Evolutionary conservation across 148 eudicot genomes (phyloP).

Genomic region (Chenopodium quinoa): DNA sequence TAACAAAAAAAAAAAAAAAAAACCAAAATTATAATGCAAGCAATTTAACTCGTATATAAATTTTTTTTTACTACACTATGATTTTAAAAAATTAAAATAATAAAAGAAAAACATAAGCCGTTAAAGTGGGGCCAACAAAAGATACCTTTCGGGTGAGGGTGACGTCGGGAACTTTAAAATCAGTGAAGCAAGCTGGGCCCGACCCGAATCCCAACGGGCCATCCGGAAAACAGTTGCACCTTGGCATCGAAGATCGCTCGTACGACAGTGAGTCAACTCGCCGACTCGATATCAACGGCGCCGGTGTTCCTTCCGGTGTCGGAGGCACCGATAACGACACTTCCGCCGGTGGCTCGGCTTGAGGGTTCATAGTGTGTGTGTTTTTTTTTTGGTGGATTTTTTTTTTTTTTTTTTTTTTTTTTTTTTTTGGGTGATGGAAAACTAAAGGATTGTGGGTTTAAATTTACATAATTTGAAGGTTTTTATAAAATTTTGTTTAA

Average conservation of each 20-base stretch:
- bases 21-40: background rate
- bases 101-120: background rate
- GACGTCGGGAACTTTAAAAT: slow-evolving; percentile 58
- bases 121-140: background rate
- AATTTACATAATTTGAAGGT: slow-evolving; percentile 41
- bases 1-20: no score
- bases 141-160: slow-evolving; percentile 97
- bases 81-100: no score
- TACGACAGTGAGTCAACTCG: slow-evolving; percentile 74
- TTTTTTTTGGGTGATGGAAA: slow-evolving; percentile 23
- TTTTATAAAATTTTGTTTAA: slow-evolving; percentile 41
- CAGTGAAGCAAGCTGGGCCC: slow-evolving; percentile 67
- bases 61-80: no score
- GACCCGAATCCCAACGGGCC: slow-evolving; percentile 41
- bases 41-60: background rate
- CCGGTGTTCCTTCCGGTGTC: slow-evolving; percentile 67
- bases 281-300: slow-evolving; percentile 49
- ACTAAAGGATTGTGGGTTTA: background rate
- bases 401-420: slow-evolving; percentile 31
- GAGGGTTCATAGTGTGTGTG: slow-evolving; percentile 27
- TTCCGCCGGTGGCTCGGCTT: slow-evolving; percentile 24
- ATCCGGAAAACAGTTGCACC: slow-evolving; percentile 66
- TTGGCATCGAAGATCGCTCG: slow-evolving; percentile 84
- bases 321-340: slow-evolving; percentile 39
- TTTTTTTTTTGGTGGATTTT: background rate